These are phyloP conservation scores for Tilletia setariae DNA, from an alignment of 1,284 basidiomycete species.

Conservation along the genomic window DNA sequence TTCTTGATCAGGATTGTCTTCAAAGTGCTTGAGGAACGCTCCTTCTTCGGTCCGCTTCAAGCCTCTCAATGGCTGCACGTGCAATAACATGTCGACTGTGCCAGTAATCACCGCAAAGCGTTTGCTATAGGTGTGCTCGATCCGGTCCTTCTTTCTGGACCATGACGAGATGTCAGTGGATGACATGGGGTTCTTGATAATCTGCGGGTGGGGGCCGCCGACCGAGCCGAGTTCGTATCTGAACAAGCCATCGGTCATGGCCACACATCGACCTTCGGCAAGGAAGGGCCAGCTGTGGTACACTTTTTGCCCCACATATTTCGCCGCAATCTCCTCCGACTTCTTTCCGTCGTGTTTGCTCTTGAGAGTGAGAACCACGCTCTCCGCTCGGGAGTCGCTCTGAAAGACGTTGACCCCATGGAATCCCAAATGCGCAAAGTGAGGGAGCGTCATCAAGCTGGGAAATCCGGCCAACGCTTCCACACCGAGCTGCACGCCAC, in stretches of 20 bases:
- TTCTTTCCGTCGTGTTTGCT: constrained; percentile 67
- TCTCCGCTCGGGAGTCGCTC: constrained; percentile 81
- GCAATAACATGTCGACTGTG: constrained; percentile 58
- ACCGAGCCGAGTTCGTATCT: constrained; percentile 62
- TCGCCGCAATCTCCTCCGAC: constrained; percentile 68
- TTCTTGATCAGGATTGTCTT: constrained; percentile 70
- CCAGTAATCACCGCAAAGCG: constrained; percentile 82
- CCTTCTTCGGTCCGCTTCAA: constrained; percentile 82
- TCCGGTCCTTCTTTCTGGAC: constrained; percentile 59
- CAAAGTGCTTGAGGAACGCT: constrained; percentile 92
- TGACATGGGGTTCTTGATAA: constrained; percentile 35
- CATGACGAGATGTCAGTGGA: constrained; percentile 57
- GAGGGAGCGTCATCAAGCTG: constrained; percentile 81
- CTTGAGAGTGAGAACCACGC: constrained; percentile 82
- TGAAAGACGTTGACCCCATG: constrained; percentile 94
- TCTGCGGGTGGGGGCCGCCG: constrained; percentile 28
- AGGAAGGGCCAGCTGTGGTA: constrained; percentile 93
- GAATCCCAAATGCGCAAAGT: constrained; percentile 71
- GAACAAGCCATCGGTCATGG: constrained; percentile 81
- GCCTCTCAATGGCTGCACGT: constrained; percentile 61
- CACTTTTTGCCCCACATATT: constrained; percentile 72
- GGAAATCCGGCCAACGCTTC: constrained; percentile 93
- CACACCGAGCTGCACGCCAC: constrained; percentile 81
- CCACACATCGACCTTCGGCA: constrained; percentile 81
- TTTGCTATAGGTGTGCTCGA: constrained; percentile 84